Conservation (phyloP, 768 basidiomycete genomes). For the Sutorius australiensis region DNA sequence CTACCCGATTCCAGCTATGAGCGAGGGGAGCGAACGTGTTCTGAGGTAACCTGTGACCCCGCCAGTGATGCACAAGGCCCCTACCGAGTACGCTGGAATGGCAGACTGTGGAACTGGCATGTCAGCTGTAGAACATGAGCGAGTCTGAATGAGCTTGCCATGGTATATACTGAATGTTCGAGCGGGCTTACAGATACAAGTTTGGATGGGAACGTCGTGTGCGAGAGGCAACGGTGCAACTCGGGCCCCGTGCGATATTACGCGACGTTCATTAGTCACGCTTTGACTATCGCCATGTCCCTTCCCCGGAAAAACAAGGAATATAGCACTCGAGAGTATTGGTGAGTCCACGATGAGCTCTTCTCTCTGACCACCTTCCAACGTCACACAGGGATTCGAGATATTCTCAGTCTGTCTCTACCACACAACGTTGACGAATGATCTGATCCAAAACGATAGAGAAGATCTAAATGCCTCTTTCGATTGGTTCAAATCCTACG, state of each 20-base stretch:
- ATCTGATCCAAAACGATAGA: conserved; percentile 33
- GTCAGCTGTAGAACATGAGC: conserved; percentile 14
- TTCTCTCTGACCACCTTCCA: neutral
- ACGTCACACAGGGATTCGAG: conserved; percentile 54
- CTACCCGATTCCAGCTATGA: conserved; percentile 79
- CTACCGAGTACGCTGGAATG: conserved; percentile 76
- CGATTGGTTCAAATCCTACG: conserved; percentile 87
- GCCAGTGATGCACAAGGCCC: conserved; percentile 70
- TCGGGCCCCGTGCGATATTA: conserved; percentile 17
- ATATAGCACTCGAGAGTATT: conserved; percentile 66
- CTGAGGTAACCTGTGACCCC: conserved; percentile 69
- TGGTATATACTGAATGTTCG: conserved; percentile 14
- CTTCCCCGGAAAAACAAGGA: conserved; percentile 66
- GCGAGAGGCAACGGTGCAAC: neutral
- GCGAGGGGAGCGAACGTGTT: conserved; percentile 75
- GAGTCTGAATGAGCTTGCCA: conserved; percentile 26
- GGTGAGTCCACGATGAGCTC: conserved; percentile 39
- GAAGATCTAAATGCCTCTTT: conserved; percentile 58
- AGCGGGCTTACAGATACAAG: conserved; percentile 20
- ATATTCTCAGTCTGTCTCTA: conserved; percentile 54
- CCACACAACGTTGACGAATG: neutral
- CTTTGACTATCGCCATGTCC: conserved; percentile 13
- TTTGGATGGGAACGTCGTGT: neutral
- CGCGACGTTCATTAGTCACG: conserved; percentile 1
- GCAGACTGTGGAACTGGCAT: conserved; percentile 55